Conservation (phyloP, 306 rosid genomes). For the Casuarina glauca region DNA sequence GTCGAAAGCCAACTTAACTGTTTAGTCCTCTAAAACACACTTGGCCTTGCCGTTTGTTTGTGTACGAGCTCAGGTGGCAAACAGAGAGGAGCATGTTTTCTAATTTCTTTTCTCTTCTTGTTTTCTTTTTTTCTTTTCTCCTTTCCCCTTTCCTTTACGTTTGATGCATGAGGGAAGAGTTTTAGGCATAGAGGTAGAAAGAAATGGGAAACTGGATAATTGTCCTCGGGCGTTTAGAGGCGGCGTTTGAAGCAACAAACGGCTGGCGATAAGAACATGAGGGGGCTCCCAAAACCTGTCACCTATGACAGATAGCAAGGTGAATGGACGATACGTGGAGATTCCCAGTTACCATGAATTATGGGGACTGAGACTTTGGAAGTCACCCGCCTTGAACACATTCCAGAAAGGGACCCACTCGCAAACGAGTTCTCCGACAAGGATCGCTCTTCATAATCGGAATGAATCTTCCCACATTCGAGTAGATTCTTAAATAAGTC, state of each 20-base stretch:
- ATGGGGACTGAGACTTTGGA: neutral
- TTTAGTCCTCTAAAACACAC: slow-evolving; percentile 55
- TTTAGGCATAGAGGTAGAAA: neutral
- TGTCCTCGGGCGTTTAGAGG: slow-evolving; percentile 16
- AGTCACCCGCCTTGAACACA: slow-evolving; percentile 6
- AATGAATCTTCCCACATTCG: neutral
- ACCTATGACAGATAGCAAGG: slow-evolving; percentile 29
- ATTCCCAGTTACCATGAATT: slow-evolving; percentile 21
- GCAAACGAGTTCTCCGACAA: neutral
- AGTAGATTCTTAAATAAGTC: neutral
- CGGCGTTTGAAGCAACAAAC: slow-evolving; percentile 38
- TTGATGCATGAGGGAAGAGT: no score
- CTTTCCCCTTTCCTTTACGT: no score
- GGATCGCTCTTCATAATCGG: neutral
- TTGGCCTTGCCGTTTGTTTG: slow-evolving; percentile 49
- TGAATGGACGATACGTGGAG: slow-evolving; percentile 35
- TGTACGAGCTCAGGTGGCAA: slow-evolving; percentile 52
- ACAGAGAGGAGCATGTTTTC: slow-evolving; percentile 1
- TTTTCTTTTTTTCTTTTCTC: neutral
- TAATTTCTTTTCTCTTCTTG: neutral
- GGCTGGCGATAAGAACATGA: slow-evolving; percentile 54
- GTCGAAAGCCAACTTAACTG: slow-evolving; percentile 50
- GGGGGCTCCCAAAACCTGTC: slow-evolving; percentile 32
- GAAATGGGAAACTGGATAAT: slow-evolving; percentile 17
- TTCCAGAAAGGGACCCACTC: neutral